phyloP scores from a whole-genome alignment of 192 early-diverging fungal genomes.

The Backusella luteola region DNA sequence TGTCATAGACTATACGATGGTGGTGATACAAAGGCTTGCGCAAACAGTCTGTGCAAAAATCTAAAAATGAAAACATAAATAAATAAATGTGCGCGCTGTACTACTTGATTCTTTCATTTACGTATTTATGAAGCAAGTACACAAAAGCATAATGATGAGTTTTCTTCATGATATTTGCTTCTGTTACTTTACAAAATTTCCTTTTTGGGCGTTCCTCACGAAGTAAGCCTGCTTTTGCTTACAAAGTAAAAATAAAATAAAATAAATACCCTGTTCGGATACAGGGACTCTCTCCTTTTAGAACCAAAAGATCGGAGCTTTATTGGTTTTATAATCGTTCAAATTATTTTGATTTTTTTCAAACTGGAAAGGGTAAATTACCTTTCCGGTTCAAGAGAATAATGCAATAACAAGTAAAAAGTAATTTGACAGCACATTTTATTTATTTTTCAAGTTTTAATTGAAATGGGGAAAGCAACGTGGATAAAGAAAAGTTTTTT shows the following conservation, averaged over 20 bases:
- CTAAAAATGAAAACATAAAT: not conserved
- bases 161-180: not conserved
- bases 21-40: not conserved
- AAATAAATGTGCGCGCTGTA: not conserved
- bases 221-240: not conserved
- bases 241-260: not conserved
- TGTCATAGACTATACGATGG: not conserved
- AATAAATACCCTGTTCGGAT: not conserved
- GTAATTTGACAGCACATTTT: not conserved
- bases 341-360: not conserved
- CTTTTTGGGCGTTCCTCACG: not conserved
- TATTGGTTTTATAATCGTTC: not conserved
- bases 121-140: not conserved
- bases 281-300: not conserved
- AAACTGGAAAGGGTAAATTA: not conserved
- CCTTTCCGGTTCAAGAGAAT: not conserved
- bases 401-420: not conserved
- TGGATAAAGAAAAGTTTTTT: not conserved
- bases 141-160: not conserved
- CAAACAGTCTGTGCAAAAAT: not conserved
- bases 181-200: not conserved
- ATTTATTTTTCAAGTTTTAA: not conserved
- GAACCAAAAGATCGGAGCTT: not conserved
- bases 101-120: not conserved
- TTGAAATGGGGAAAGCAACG: not conserved